Conservation (phyloP, 768 basidiomycete genomes). For the Gloeophyllum trabeum region DNA sequence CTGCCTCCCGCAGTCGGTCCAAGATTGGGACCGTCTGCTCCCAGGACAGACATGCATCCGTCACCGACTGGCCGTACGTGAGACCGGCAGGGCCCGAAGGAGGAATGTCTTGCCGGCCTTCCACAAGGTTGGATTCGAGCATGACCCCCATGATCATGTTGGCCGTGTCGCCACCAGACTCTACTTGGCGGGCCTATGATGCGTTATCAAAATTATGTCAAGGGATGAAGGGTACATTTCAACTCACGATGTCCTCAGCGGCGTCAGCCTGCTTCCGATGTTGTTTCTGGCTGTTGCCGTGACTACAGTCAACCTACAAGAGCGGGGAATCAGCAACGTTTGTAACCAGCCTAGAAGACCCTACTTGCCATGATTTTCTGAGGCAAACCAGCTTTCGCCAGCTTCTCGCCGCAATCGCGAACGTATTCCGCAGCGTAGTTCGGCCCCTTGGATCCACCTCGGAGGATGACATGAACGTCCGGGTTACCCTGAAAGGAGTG, state of each 20-base stretch:
- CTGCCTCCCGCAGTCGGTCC: slow-evolving; percentile 80
- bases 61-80: slow-evolving; percentile 79
- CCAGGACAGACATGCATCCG: slow-evolving; percentile 89
- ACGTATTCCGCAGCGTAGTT: slow-evolving; percentile 82
- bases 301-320: slow-evolving; percentile 88
- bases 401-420: slow-evolving; percentile 58
- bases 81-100: slow-evolving; percentile 57
- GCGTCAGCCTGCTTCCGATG: slow-evolving; percentile 83
- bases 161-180: slow-evolving; percentile 52
- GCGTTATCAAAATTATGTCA: too few relatives aligned
- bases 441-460: slow-evolving; percentile 83
- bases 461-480: slow-evolving; percentile 88
- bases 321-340: not conserved
- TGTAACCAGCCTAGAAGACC: not conserved
- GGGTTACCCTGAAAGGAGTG: slow-evolving; percentile 57
- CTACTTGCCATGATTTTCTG: slow-evolving; percentile 76
- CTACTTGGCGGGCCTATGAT: slow-evolving; percentile 63
- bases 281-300: slow-evolving; percentile 92
- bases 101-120: slow-evolving; percentile 82
- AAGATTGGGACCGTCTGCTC: slow-evolving; percentile 73
- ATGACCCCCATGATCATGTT: slow-evolving; percentile 82
- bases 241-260: slow-evolving; percentile 76
- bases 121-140: slow-evolving; percentile 87
- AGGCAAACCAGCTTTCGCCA: slow-evolving; percentile 67
- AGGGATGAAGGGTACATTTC: not conserved